Evolutionary conservation across 1,284 basidiomycete species (phyloP).

Genomic region (Pascua guehoae): DNA sequence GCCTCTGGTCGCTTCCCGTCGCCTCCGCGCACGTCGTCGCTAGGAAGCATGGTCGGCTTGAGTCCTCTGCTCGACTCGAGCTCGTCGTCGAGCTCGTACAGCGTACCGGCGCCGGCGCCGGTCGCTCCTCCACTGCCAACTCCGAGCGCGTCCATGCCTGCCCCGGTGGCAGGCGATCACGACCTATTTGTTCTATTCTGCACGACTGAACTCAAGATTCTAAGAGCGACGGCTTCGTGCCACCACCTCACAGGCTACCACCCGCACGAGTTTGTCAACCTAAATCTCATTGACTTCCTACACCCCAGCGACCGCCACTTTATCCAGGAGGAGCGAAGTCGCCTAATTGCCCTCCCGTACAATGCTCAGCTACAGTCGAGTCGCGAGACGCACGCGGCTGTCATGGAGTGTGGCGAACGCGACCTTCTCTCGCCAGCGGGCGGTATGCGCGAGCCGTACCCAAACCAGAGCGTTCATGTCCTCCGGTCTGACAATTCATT

Average conservation of each 20-base stretch:
- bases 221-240: conserved; percentile 29
- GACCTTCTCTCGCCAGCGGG: conserved; percentile 40
- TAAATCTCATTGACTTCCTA: conserved; percentile 35
- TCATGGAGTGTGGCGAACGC: conserved; percentile 27
- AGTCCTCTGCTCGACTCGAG: no score
- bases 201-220: conserved; percentile 38
- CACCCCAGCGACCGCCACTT: conserved; percentile 35
- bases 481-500: conserved; percentile 29
- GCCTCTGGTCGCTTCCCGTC: conserved; percentile 5
- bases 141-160: not conserved
- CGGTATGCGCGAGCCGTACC: conserved; percentile 43
- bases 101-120: not conserved
- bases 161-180: not conserved
- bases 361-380: conserved; percentile 21
- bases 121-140: not conserved
- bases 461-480: conserved; percentile 41
- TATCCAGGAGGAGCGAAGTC: conserved; percentile 28
- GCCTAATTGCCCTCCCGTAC: conserved; percentile 29
- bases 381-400: conserved; percentile 31
- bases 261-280: conserved; percentile 40
- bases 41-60: not conserved
- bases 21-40: conserved; percentile 1
- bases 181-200: conserved; percentile 33
- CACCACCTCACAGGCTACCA: conserved; percentile 37
- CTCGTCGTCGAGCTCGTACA: no score